phyloP scores from a whole-genome alignment of 257 asterid species.

The Datura wrightii region DNA sequence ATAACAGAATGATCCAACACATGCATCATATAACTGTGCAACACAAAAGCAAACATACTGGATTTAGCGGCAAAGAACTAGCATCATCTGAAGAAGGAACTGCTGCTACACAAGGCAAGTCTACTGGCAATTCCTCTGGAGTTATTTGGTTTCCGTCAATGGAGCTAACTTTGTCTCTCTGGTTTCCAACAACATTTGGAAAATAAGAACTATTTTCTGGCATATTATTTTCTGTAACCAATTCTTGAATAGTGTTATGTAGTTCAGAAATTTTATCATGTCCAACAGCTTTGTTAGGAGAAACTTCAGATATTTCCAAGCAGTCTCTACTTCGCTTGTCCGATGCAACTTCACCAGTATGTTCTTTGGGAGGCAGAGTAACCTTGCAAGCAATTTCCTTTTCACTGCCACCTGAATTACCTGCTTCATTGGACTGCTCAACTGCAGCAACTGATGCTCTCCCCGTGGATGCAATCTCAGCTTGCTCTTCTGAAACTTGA shows the following conservation, averaged over 20 bases:
- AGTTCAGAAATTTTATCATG: constrained; percentile 33
- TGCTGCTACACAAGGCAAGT: constrained; percentile 30
- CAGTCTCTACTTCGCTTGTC: constrained; percentile 33
- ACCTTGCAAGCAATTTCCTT: constrained; percentile 32
- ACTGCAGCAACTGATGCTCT: constrained; percentile 21
- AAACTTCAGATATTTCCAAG: constrained; percentile 39
- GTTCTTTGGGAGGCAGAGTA: constrained; percentile 41
- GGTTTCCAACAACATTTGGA: constrained; percentile 37
- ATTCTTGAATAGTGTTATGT: constrained; percentile 33
- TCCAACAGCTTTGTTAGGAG: constrained; percentile 33
- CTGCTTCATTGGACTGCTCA: constrained; percentile 38
- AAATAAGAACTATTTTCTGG: not conserved
- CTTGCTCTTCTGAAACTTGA: constrained; percentile 37
- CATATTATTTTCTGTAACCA: constrained; percentile 31
- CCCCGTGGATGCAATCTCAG: constrained; percentile 19
- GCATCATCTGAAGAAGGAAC: constrained; percentile 35
- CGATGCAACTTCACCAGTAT: constrained; percentile 39
- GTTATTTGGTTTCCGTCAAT: constrained; percentile 32
- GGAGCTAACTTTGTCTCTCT: constrained; percentile 34
- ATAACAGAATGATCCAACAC: constrained; percentile 25
- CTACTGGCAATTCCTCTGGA: constrained; percentile 6
- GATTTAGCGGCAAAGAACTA: constrained; percentile 38
- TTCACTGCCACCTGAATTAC: constrained; percentile 31
- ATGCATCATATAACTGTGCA: constrained; percentile 14
- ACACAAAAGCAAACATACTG: constrained; percentile 45